Percentiles rank a stretch among this genome's conserved stretches.
Conservation (phyloP, 768 basidiomycete genomes). For the Fistulinella prunicolor region DNA sequence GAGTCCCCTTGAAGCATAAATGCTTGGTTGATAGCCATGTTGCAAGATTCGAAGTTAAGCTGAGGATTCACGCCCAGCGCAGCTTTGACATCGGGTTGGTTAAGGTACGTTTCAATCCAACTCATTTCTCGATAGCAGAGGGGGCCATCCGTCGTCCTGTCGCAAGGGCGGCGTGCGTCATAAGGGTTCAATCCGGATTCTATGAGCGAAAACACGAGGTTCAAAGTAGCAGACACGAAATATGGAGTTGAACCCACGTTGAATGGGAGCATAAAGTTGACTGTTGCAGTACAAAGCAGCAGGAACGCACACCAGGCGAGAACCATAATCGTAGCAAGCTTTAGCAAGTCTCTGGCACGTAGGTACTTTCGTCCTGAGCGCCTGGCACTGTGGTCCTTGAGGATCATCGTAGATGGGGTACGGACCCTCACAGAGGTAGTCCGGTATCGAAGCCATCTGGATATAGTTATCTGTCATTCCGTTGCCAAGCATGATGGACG, state of each 20-base stretch:
- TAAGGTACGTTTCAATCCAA: slow-evolving; percentile 91
- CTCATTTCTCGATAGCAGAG: slow-evolving; percentile 77
- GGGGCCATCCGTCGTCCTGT: slow-evolving; percentile 63
- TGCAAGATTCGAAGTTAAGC: slow-evolving; percentile 67
- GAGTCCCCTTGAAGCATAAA: slow-evolving; percentile 84
- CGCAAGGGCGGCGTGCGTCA: slow-evolving; percentile 77
- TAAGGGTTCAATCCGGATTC: slow-evolving; percentile 84
- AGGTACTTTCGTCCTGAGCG: slow-evolving; percentile 61
- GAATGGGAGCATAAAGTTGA: slow-evolving; percentile 67
- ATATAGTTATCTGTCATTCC: slow-evolving; percentile 80
- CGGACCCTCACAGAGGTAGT: slow-evolving; percentile 79
- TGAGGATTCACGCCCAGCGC: slow-evolving; percentile 68
- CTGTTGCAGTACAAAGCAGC: slow-evolving; percentile 78
- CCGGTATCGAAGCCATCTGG: slow-evolving; percentile 79
- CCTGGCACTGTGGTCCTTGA: slow-evolving; percentile 60
- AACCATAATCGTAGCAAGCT: slow-evolving; percentile 62
- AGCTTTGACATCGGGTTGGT: slow-evolving; percentile 71
- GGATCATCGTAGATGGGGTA: slow-evolving; percentile 78
- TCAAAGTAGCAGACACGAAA: neutral
- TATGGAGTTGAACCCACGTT: slow-evolving; percentile 45
- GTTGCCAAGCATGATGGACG: slow-evolving; percentile 83
- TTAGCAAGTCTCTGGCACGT: slow-evolving; percentile 74
- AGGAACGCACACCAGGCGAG: slow-evolving; percentile 65
- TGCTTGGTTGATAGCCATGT: slow-evolving; percentile 74
- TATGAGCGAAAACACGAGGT: slow-evolving; percentile 22